These are phyloP conservation scores for Thraustochytrium sp. DNA, from an alignment of 352 stramenopile species.

Conservation along the genomic window DNA sequence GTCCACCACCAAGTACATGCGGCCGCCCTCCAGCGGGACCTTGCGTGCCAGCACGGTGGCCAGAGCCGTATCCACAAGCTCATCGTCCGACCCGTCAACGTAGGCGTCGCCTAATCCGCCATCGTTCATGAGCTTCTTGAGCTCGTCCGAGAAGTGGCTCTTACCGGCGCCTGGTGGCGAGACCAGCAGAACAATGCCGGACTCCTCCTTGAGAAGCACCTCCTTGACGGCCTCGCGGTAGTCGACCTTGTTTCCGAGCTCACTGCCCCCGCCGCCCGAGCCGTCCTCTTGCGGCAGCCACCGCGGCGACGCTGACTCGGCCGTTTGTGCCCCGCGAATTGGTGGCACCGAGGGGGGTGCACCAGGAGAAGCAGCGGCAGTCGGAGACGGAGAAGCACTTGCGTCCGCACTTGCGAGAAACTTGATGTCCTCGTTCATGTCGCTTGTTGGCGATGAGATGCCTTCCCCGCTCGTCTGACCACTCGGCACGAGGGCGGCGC, in stretches of 20 bases:
- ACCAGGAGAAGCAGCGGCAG: too few species aligned
- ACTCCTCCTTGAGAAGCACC: not conserved
- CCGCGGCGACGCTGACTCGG: not conserved
- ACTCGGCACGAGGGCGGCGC: not conserved
- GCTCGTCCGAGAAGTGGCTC: conserved; percentile 36
- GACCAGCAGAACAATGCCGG: conserved; percentile 16
- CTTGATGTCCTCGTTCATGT: conserved; percentile 6
- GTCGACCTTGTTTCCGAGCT: not conserved
- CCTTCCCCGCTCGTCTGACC: not conserved
- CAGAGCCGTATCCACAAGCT: conserved; percentile 32
- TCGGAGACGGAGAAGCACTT: too few species aligned
- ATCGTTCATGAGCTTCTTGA: conserved; percentile 27
- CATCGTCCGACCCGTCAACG: conserved; percentile 32
- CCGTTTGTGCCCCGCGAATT: not conserved
- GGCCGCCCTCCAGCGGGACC: conserved; percentile 10
- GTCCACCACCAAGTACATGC: conserved; percentile 32
- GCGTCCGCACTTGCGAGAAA: too few species aligned
- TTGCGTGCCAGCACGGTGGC: conserved; percentile 28
- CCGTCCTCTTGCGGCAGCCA: not conserved
- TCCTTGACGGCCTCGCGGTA: not conserved
- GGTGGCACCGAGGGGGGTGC: too few species aligned
- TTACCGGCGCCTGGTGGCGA: conserved; percentile 12
- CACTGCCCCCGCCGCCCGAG: not conserved
- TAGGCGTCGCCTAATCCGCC: not conserved
- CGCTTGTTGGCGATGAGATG: not conserved